Evolutionary conservation across 1,139 yeast genomes (phyloP).

Genomic region (Candida anutae): DNA sequence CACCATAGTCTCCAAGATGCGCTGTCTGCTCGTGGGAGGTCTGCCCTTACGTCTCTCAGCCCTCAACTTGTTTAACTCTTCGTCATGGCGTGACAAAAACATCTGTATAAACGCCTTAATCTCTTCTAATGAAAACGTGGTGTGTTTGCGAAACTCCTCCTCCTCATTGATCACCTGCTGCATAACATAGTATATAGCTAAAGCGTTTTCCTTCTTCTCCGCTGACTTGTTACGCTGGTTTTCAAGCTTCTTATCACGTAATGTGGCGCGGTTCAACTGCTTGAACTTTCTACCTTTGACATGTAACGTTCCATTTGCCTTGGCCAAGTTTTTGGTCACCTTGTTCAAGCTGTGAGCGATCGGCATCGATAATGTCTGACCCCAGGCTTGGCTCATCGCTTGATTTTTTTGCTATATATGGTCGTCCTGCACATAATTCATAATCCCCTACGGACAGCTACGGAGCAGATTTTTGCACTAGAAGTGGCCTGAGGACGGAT

Average conservation of each 20-base stretch:
- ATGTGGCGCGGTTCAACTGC: constrained; percentile 76
- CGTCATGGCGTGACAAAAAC: constrained; percentile 64
- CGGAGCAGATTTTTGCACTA: too few species aligned
- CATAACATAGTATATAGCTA: constrained; percentile 50
- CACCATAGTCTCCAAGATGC: constrained; percentile 51
- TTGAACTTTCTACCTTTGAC: constrained; percentile 86
- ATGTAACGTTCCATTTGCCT: constrained; percentile 61
- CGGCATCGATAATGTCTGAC: too few species aligned
- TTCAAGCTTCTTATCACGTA: constrained; percentile 66
- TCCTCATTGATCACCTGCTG: constrained; percentile 53
- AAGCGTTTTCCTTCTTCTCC: constrained; percentile 55
- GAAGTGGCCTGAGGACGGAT: too few species aligned
- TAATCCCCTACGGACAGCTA: too few species aligned
- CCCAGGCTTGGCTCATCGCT: too few species aligned
- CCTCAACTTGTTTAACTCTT: constrained; percentile 55
- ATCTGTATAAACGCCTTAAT: constrained; percentile 53
- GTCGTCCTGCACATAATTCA: too few species aligned
- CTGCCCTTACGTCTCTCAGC: constrained; percentile 75
- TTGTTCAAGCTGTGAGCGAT: constrained; percentile 65
- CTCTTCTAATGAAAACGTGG: constrained; percentile 44
- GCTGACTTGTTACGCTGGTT: constrained; percentile 47
- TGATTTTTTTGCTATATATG: too few species aligned
- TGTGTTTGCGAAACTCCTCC: constrained; percentile 28
- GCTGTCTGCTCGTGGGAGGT: constrained; percentile 69
- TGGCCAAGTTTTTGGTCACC: constrained; percentile 56